Base-by-base conservation (phyloP, 2,329 filamentous ascomycete species). In the Penicillium corylophilum region DNA sequence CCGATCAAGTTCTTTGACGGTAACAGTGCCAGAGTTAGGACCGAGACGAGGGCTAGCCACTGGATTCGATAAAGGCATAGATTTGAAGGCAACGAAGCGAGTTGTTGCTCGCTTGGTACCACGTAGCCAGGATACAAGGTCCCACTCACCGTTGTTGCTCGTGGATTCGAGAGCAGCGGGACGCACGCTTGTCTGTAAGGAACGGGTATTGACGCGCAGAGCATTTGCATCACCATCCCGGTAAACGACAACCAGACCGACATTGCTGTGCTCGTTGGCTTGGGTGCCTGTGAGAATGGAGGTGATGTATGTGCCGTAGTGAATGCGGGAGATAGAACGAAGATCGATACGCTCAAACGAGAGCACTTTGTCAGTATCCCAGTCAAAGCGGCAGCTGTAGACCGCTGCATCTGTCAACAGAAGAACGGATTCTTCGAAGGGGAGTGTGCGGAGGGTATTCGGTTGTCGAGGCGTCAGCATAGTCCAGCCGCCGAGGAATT, bases 361-460 rank as follows among this genome's bases (percentile, higher is more conserved):
- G 12, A 88, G 87, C 1, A 99, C 89, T 68, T 97, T 97, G 74
- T 97, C 94, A 7, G 91, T 86, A 56, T 89, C 88, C 91, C 93
- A 97, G 71, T 97, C 91, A 62, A 97, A 92, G 13, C 89, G 85
- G 69, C 92, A 96, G 55, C 90, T 85, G 67, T 97, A 97, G 2
- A 97, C 70, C 0, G 91, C 93, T 0, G 81, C 79, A 58, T 95
- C 87, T 0, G 94, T 97, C 28, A 99, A 77, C 0, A 99, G 78
- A 1, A 99, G 78, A 1, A 99, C 88, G 0, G 88, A 87, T 66
- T 99, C 93, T 63, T 95, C 90, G 59, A 97, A 89, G 0, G 90
- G 88, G 33, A 86, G 78, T 0, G 79, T 81, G 3, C 87, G 82
- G 46, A 90, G 74, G 0, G 85, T 86, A 64, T 93, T 87, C 1